phyloP scores from a whole-genome alignment of 768 basidiomycete genomes.

The Suillus subalutaceus region DNA sequence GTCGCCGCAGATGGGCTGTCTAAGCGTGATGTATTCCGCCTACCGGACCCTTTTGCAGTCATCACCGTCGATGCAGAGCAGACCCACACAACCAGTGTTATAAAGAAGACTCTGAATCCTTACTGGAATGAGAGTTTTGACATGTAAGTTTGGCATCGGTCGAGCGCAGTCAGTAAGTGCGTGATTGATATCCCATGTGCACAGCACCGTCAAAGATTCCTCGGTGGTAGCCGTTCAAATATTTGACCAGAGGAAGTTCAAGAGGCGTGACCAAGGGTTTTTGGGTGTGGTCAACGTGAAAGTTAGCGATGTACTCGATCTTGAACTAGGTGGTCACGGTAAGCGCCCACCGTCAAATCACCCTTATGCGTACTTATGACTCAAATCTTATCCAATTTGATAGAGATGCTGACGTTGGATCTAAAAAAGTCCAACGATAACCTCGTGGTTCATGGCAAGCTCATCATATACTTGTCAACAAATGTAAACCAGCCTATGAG shows the following conservation, averaged over 20 bases:
- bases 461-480: slow-evolving; percentile 95
- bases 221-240: slow-evolving; percentile 98
- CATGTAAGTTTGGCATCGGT: slow-evolving; percentile 58
- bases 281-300: slow-evolving; percentile 96
- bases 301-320: slow-evolving; percentile 87
- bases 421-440: slow-evolving; percentile 99
- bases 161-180: not conserved
- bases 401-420: slow-evolving; percentile 96
- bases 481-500: slow-evolving; percentile 83
- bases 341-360: slow-evolving; percentile 33
- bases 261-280: slow-evolving; percentile 97
- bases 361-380: not conserved
- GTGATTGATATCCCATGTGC: slow-evolving; percentile 9
- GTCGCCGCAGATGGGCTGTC: slow-evolving; percentile 94
- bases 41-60: slow-evolving; percentile 98
- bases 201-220: slow-evolving; percentile 93
- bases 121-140: slow-evolving; percentile 99
- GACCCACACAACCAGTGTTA: slow-evolving; percentile 94
- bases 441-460: slow-evolving; percentile 95
- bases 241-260: slow-evolving; percentile 99
- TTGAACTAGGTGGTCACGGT: slow-evolving; percentile 95
- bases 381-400: slow-evolving; percentile 6
- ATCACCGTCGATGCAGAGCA: slow-evolving; percentile 98
- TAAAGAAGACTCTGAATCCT: slow-evolving; percentile 93
- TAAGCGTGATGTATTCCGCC: slow-evolving; percentile 93